phyloP scores from a whole-genome alignment of 73 alveolate genomes.

The Durusdinium trenchii region DNA sequence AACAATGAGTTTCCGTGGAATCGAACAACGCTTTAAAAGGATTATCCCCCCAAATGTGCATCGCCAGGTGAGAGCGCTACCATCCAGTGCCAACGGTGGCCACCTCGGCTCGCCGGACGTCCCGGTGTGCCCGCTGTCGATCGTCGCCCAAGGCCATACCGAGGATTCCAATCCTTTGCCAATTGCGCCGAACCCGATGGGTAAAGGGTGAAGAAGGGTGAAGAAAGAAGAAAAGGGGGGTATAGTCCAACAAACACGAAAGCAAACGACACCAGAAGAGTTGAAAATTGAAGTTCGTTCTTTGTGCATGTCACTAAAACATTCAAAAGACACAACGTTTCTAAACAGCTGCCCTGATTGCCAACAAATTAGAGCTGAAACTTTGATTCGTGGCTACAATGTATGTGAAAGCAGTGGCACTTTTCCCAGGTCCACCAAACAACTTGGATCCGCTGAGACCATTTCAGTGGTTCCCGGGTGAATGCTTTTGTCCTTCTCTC shows the following conservation, averaged over 20 bases:
- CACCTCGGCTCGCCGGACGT: background rate
- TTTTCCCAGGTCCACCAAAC: constrained; percentile 69
- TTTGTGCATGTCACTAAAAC: no score
- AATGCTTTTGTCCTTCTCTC: constrained; percentile 53
- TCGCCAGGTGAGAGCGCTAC: constrained; percentile 23
- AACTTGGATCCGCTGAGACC: constrained; percentile 46
- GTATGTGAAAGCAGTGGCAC: no score
- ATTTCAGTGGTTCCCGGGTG: constrained; percentile 64
- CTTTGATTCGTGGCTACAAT: background rate
- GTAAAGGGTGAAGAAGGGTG: background rate
- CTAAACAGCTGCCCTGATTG: no score
- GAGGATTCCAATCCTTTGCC: constrained; percentile 33
- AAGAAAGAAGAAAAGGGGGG: background rate
- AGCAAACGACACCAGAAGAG: no score
- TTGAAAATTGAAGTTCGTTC: no score
- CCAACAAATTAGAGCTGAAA: no score
- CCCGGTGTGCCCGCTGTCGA: background rate
- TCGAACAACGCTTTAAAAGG: background rate
- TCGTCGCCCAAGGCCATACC: constrained; percentile 8
- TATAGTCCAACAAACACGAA: no score
- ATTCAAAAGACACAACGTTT: no score
- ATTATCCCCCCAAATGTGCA: background rate
- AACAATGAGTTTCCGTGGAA: no score
- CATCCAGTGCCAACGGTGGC: constrained; percentile 8
- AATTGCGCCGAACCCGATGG: background rate